These are phyloP conservation scores for Rhynchospora breviuscula DNA, from an alignment of 176 grass and related monocot species.

Conservation along the genomic window DNA sequence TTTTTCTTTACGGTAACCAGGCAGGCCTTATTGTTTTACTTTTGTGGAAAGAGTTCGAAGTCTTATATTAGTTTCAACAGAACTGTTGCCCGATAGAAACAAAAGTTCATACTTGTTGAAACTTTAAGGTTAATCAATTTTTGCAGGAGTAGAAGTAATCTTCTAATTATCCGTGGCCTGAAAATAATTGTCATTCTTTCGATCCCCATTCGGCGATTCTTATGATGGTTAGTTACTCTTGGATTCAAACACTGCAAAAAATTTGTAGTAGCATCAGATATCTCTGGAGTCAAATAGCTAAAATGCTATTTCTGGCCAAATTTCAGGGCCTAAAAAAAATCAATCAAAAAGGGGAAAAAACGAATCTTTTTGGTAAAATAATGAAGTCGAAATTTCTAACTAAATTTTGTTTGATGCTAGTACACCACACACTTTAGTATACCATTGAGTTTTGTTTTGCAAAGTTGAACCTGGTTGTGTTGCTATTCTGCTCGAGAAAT, in stretches of 20 bases:
- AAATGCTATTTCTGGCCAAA: not conserved
- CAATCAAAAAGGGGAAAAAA: not conserved
- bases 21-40: constrained; percentile 24
- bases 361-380: not conserved
- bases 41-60: no score
- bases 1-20: constrained; percentile 79
- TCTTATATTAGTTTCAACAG: no score
- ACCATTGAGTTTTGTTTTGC: no score
- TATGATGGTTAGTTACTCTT: constrained; percentile 2
- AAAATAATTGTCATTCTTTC: not conserved
- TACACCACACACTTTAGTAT: no score
- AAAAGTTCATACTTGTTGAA: not conserved
- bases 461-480: no score
- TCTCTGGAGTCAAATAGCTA: no score
- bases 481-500: no score
- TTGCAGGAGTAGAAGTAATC: not conserved
- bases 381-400: constrained; percentile 62
- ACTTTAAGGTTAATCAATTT: not conserved
- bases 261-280: no score
- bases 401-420: no score
- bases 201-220: not conserved
- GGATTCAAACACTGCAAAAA: no score
- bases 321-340: not conserved
- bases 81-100: not conserved
- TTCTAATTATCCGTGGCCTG: not conserved